Evolutionary conservation across 371 early-diverging fungal genomes (phyloP).

Genomic region (Rhizopus stolonifer): DNA sequence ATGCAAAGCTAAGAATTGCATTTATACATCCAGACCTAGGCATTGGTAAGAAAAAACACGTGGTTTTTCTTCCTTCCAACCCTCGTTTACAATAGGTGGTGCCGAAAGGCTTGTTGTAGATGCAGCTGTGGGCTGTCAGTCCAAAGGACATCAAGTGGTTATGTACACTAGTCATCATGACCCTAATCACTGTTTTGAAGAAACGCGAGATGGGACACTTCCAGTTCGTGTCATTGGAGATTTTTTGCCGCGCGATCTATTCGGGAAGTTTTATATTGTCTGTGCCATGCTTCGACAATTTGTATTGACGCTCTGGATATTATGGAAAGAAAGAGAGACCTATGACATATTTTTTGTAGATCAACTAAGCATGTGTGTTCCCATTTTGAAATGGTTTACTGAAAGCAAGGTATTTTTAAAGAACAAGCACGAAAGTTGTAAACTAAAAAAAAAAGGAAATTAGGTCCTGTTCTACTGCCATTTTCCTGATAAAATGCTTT

Average conservation of each 20-base stretch:
- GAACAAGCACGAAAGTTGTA: too few relatives aligned
- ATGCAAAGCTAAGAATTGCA: slow-evolving; percentile 48
- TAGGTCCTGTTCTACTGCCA: slow-evolving; percentile 95
- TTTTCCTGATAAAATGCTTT: slow-evolving; percentile 89
- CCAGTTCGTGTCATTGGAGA: slow-evolving; percentile 74
- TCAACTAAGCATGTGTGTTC: slow-evolving; percentile 86
- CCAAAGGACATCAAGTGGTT: slow-evolving; percentile 75
- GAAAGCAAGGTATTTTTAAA: slow-evolving; percentile 63
- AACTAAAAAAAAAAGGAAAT: neutral
- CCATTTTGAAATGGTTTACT: slow-evolving; percentile 67
- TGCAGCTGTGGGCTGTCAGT: slow-evolving; percentile 82
- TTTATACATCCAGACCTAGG: slow-evolving; percentile 94
- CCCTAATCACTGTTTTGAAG: slow-evolving; percentile 85
- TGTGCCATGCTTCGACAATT: slow-evolving; percentile 83
- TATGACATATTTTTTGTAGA: slow-evolving; percentile 89
- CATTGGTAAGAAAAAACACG: slow-evolving; percentile 57
- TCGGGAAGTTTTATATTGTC: slow-evolving; percentile 72
- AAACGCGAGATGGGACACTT: slow-evolving; percentile 89
- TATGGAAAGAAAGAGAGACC: slow-evolving; percentile 34
- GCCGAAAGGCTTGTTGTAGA: slow-evolving; percentile 97
- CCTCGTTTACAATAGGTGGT: slow-evolving; percentile 63
- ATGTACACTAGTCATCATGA: slow-evolving; percentile 94
- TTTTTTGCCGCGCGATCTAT: slow-evolving; percentile 66
- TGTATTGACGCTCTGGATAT: slow-evolving; percentile 61
- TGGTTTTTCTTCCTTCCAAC: too few relatives aligned